Percentiles rank a stretch among this genome's conserved stretches.
Evolutionary conservation across 441 rosid genomes (phyloP).

Genomic region (Populus hybrid): DNA sequence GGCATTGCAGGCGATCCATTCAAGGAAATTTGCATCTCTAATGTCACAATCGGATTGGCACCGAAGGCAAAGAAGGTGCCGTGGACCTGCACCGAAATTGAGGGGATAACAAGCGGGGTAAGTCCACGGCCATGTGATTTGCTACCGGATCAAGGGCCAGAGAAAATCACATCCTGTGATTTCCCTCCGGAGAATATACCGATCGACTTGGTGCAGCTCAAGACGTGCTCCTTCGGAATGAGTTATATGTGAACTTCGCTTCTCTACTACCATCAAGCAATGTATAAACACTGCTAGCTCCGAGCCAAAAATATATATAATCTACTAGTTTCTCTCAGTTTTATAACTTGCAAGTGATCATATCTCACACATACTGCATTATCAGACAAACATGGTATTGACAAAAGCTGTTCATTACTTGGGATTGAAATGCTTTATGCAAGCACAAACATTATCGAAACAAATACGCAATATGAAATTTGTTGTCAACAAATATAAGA

Average conservation of each 20-base stretch:
- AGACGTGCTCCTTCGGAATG: slow-evolving; percentile 46
- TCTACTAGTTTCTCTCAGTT: neutral
- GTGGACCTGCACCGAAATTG: slow-evolving; percentile 58
- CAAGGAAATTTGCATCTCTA: slow-evolving; percentile 67
- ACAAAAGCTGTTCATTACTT: neutral
- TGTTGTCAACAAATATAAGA: neutral
- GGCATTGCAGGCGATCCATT: slow-evolving; percentile 63
- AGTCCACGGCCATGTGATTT: slow-evolving; percentile 48
- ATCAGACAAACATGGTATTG: neutral
- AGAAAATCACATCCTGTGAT: slow-evolving; percentile 48
- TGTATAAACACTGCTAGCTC: neutral
- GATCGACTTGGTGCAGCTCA: slow-evolving; percentile 59
- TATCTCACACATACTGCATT: neutral
- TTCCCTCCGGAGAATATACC: slow-evolving; percentile 56
- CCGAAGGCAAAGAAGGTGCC: slow-evolving; percentile 60
- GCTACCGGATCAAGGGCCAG: slow-evolving; percentile 48
- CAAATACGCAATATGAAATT: neutral
- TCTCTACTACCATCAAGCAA: neutral
- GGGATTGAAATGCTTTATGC: neutral
- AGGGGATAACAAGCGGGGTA: slow-evolving; percentile 50
- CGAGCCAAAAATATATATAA: neutral
- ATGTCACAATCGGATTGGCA: slow-evolving; percentile 56
- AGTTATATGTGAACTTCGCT: slow-evolving; percentile 23
- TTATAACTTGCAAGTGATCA: neutral
- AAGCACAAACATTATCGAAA: neutral